Base-by-base conservation (phyloP, 345 rosid species). In the Viola odorata region DNA sequence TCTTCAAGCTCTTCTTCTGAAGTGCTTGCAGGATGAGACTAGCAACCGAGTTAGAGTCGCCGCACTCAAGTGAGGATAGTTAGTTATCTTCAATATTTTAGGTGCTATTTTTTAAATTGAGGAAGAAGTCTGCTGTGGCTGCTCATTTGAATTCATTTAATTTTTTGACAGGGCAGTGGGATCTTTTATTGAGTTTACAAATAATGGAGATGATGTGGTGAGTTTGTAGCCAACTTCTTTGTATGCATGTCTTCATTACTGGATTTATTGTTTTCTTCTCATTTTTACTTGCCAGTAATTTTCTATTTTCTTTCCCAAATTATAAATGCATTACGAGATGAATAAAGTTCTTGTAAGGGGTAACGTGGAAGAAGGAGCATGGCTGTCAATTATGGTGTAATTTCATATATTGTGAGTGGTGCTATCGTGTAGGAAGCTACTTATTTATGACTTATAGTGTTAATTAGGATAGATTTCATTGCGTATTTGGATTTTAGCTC, bases 1-100 rank as follows among this genome's bases (percentile, higher is more conserved):
- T 65, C 77, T 95, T 73, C 96, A 95, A 74, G 91, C 89, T 73
- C 95, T 95, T 67, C 67, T 95, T 61, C 91, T 95, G 66, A 95
- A 91, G 64, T 91, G 96, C 61, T 70, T 95, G 55, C 95, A 91
- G 70, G 96, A 91, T 62, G 99, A 91, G 78, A 80, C 82, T 61
- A 95, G 99, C 69, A 91, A 75, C 55, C 88, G 96, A 45, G 97
- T 95, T 72, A 85, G 96, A 81, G 79, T 91, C 71, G 96, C 99
- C 57, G 99, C 97, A 66, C 96, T 95, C 68, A 95, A 95, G 99
- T 95, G 88, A 72, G 58, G 23, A 45, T 69, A 67, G 58, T 64
- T 53, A 11, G 16, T 13, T 60, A 16, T 44, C 12, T 42, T 12
- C 12, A 16, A 38, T 50, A 41, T 61, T 62, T 60, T 58, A 37